Conservation (phyloP, 2,329 filamentous ascomycete genomes). For the Fusarium hainanense region DNA sequence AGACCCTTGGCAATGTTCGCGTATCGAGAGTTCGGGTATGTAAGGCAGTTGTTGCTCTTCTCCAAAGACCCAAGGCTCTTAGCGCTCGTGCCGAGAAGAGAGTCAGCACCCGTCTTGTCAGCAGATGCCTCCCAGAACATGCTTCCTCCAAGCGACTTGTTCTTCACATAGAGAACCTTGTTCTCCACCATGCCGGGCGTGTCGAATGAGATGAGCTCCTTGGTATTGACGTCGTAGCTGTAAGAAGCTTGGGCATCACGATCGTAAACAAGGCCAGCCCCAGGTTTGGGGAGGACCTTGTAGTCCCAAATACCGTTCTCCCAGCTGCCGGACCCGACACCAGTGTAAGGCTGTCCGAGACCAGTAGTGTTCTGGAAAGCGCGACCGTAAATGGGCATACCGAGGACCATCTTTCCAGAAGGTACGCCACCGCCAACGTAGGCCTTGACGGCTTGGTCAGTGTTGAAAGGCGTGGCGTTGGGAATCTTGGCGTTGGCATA, state of each 20-base stretch:
- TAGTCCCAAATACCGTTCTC: slow-evolving; percentile 83
- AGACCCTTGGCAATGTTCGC: slow-evolving; percentile 57
- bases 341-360: slow-evolving; percentile 54
- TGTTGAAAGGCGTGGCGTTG: slow-evolving; percentile 73
- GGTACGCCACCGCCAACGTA: slow-evolving; percentile 73
- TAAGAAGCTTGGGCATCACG: slow-evolving; percentile 70
- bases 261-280: slow-evolving; percentile 69
- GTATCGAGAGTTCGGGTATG: slow-evolving; percentile 64
- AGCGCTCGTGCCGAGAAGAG: slow-evolving; percentile 66
- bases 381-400: slow-evolving; percentile 83
- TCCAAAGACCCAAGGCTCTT: slow-evolving; percentile 57
- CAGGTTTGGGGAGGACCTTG: slow-evolving; percentile 75
- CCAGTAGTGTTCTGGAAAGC: slow-evolving; percentile 63
- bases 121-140: slow-evolving; percentile 89
- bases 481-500: slow-evolving; percentile 66
- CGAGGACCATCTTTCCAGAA: slow-evolving; percentile 75
- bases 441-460: slow-evolving; percentile 69
- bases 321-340: slow-evolving; percentile 75
- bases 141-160: slow-evolving; percentile 71
- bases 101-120: slow-evolving; percentile 69
- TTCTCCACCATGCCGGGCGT: slow-evolving; percentile 66
- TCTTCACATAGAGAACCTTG: slow-evolving; percentile 74
- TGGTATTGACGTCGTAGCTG: slow-evolving; percentile 70
- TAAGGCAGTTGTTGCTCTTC: slow-evolving; percentile 59
- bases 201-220: slow-evolving; percentile 78